Evolutionary conservation across 768 basidiomycete species (phyloP).

Genomic region (Tylopilus intermedius): DNA sequence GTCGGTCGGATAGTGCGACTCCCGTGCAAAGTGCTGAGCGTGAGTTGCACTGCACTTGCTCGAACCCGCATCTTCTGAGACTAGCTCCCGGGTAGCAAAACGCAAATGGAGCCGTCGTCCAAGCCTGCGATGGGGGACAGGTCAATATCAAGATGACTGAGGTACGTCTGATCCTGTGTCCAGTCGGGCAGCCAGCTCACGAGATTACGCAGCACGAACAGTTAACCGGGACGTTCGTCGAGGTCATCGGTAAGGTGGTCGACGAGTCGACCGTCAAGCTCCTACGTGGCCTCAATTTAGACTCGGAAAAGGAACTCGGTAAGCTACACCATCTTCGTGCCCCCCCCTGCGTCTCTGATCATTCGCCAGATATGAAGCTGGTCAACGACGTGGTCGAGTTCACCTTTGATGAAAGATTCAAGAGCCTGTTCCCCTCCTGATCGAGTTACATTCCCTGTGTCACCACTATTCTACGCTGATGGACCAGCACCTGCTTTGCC

Average conservation of each 20-base stretch:
- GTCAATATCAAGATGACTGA: slow-evolving; percentile 41
- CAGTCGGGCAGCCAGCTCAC: background rate
- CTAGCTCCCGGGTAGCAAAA: slow-evolving; percentile 25
- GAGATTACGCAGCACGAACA: slow-evolving; percentile 34
- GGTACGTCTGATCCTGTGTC: slow-evolving; percentile 30
- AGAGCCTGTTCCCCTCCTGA: slow-evolving; percentile 41
- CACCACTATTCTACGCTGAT: slow-evolving; percentile 10
- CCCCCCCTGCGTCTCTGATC: slow-evolving; percentile 6
- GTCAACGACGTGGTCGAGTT: slow-evolving; percentile 59
- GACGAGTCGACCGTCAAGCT: slow-evolving; percentile 55
- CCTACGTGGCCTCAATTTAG: slow-evolving; percentile 49
- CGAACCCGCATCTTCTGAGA: background rate
- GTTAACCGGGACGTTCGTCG: slow-evolving; percentile 52
- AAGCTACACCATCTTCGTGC: slow-evolving; percentile 19
- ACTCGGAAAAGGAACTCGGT: slow-evolving; percentile 54
- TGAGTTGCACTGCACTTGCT: slow-evolving; percentile 23
- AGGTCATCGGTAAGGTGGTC: slow-evolving; percentile 60
- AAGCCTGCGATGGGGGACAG: slow-evolving; percentile 64
- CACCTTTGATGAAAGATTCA: slow-evolving; percentile 55
- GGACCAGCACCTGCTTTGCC: slow-evolving; percentile 50
- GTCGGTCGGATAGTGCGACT: slow-evolving; percentile 54
- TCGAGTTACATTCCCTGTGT: background rate
- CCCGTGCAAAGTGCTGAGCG: slow-evolving; percentile 55
- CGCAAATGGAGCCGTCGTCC: slow-evolving; percentile 48
- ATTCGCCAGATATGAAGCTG: slow-evolving; percentile 47